Percentiles rank a stretch among this genome's conserved stretches.
Evolutionary conservation across 2,329 filamentous ascomycete genomes (phyloP).

Genomic region (Chrysoporthe puriensis): DNA sequence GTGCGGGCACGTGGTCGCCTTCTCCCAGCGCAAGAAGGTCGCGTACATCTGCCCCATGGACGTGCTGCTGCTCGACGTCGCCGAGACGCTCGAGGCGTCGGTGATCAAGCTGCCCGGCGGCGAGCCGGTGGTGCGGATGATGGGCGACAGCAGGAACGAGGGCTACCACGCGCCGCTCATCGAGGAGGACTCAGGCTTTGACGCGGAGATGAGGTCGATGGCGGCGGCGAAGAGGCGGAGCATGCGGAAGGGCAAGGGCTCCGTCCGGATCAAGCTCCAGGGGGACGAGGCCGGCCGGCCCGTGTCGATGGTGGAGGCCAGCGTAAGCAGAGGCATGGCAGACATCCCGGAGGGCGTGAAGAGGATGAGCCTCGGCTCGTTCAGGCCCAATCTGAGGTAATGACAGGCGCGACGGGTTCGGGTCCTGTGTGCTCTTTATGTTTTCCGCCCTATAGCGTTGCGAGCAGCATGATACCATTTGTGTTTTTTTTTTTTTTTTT

Average conservation of each 20-base stretch:
- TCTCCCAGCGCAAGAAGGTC: constrained; percentile 77
- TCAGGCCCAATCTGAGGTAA: neutral
- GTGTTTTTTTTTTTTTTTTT: neutral
- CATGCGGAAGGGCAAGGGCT: constrained; percentile 26
- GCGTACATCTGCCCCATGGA: constrained; percentile 98
- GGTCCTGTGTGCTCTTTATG: neutral
- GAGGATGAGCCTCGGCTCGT: constrained; percentile 22
- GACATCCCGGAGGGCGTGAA: constrained; percentile 16
- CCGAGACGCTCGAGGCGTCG: constrained; percentile 71
- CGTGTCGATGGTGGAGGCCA: constrained; percentile 6
- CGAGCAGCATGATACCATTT: constrained; percentile 5
- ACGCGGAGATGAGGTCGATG: constrained; percentile 23
- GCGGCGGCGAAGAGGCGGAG: constrained; percentile 28
- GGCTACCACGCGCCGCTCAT: constrained; percentile 60
- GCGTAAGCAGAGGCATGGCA: constrained; percentile 6
- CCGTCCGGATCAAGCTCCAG: constrained; percentile 13
- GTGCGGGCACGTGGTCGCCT: constrained; percentile 89
- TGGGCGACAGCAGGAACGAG: constrained; percentile 60
- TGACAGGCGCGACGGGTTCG: neutral
- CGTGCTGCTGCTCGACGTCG: constrained; percentile 82
- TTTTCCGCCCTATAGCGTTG: neutral
- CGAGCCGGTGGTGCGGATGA: constrained; percentile 43
- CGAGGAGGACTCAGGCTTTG: constrained; percentile 10
- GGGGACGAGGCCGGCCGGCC: constrained; percentile 7
- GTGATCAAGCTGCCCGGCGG: constrained; percentile 74